Base-by-base conservation (phyloP, 139 green algal genomes). In the Asterochloris erici region DNA sequence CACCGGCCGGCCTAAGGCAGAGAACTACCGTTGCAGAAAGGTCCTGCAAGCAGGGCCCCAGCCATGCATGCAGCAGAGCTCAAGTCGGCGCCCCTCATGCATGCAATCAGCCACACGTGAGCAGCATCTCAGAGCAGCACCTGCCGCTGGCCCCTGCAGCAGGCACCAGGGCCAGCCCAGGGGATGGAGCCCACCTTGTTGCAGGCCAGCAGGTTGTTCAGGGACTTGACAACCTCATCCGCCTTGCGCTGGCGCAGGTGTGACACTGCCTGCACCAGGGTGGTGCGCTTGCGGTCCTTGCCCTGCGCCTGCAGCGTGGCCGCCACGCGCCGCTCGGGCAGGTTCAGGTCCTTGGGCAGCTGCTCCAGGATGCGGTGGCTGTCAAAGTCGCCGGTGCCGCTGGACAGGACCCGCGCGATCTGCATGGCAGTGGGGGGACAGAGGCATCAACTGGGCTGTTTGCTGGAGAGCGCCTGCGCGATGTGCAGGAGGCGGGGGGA, bases 181-280 rank as follows among this genome's bases (percentile, higher is more conserved):
- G 38, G 19, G 21, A 26, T 4, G 66, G 66, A 88, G 38, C 73
- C 60, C 29, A 83, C 81, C 86, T 88, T 86, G 26, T 87, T 82
- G 69, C 82, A 87, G 10, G 91, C 87, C n/a, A 92, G 71, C 81
- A 96, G 84, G 84, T 95, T 94, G 79, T 93, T 92, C 26, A 91
- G 63, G 70, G 63, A 71, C 77, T 89, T 85, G 64, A 90, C 85
- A 0, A 79, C 68, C 16, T 96, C 91, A 11, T 83, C 74, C 17
- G 88, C 63, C 66, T 96, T 92, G 81, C 92, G 92, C 89, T 97
- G 92, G 10, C 95, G 88, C 78, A 96, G 87, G 54, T 89, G 87
- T 15, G 86, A 87, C 16, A 93, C 79, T 15, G 86, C 88, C 79
- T 93, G 88, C 79, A 99, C 93, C 74, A 99, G 90, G 82, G 93